Evolutionary conservation across 2,329 filamentous ascomycete species (phyloP).

Genomic region (Chaetoscypha palmicola): DNA sequence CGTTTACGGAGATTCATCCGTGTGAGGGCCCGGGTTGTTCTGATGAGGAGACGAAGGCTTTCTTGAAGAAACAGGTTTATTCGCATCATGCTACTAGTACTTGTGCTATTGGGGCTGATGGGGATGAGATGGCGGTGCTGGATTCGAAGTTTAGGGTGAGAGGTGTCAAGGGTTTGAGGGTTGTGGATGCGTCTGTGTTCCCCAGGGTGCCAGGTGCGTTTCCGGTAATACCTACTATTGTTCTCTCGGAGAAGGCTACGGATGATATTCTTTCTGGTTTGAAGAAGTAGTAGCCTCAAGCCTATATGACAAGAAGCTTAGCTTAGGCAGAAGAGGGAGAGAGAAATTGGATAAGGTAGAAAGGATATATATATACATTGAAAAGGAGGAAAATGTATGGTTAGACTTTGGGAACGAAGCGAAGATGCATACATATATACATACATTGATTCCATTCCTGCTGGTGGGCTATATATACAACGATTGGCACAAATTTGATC

Average conservation of each 20-base stretch:
- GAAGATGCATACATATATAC: no score
- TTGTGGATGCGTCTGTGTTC: conserved; percentile 55
- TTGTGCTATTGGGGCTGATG: conserved; percentile 42
- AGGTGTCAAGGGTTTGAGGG: conserved; percentile 47
- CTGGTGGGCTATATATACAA: no score
- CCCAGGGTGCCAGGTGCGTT: conserved; percentile 46
- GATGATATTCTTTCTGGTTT: conserved; percentile 4
- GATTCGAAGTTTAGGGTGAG: conserved; percentile 50
- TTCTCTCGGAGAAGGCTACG: conserved; percentile 51
- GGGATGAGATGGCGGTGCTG: conserved; percentile 40
- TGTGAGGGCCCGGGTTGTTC: conserved; percentile 34
- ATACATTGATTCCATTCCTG: no score
- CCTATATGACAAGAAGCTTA: no score
- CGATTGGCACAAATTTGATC: no score
- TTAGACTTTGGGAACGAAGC: no score
- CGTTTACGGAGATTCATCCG: conserved; percentile 38
- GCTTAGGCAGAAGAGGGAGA: no score
- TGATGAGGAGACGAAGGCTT: conserved; percentile 36
- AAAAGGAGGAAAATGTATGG: no score
- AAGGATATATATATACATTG: no score
- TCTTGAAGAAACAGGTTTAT: conserved; percentile 41
- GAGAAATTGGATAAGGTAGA: no score
- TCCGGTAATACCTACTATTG: conserved; percentile 44
- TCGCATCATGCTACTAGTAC: conserved; percentile 52
- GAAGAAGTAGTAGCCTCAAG: no score